phyloP scores from a whole-genome alignment of 106 monocot genomes.

The Chionographis japonica region DNA sequence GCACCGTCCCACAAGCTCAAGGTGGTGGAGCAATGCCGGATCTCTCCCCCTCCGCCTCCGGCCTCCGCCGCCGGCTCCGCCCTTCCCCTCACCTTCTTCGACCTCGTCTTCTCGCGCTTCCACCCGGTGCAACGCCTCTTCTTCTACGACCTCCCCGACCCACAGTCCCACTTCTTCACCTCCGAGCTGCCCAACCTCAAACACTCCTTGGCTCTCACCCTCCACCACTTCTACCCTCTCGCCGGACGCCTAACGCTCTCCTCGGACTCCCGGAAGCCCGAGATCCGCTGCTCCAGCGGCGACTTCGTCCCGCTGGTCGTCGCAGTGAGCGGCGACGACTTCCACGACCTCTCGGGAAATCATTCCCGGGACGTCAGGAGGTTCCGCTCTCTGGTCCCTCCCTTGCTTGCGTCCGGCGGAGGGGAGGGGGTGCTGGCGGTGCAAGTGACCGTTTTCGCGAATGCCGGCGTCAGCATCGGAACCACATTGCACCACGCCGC shows the following conservation, averaged over 20 bases:
- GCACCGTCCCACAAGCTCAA: no score
- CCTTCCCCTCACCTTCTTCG: no score
- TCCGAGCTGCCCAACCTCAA: slow-evolving; percentile 31
- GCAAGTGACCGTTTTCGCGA: slow-evolving; percentile 34
- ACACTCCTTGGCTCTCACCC: slow-evolving; percentile 42
- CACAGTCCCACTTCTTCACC: slow-evolving; percentile 13
- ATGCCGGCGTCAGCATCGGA: slow-evolving; percentile 28
- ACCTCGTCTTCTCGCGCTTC: not conserved
- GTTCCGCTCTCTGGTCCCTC: slow-evolving; percentile 1
- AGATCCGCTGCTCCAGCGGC: slow-evolving; percentile 16
- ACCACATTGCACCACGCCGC: slow-evolving; percentile 24
- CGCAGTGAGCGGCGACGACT: not conserved
- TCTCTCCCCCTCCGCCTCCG: no score
- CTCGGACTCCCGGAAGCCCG: not conserved
- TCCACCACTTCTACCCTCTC: slow-evolving; percentile 46
- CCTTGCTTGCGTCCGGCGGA: not conserved
- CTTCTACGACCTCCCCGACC: slow-evolving; percentile 33
- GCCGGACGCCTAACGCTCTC: slow-evolving; percentile 22
- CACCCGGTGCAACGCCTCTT: slow-evolving; percentile 39
- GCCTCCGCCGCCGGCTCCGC: no score
- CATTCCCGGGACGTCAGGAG: slow-evolving; percentile 1
- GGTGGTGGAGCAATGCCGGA: no score
- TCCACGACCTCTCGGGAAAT: slow-evolving; percentile 11
- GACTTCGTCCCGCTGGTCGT: slow-evolving; percentile 21
- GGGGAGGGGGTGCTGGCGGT: slow-evolving; percentile 19